Base-by-base conservation (phyloP, 1,284 basidiomycete genomes). In the Sporisorium scitamineum region DNA sequence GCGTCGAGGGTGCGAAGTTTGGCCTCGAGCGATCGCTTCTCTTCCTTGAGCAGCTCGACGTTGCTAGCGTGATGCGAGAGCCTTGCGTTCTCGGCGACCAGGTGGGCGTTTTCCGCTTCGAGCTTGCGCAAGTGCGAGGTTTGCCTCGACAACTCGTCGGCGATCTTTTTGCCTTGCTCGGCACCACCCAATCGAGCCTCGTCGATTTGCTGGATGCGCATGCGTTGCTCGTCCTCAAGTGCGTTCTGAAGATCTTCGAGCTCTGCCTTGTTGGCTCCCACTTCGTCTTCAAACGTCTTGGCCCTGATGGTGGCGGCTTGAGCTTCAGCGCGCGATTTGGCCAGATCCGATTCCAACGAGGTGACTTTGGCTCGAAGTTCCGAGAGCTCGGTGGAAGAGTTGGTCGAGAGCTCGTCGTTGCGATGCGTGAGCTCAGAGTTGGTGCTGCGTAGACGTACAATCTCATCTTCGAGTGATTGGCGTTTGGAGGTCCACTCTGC, bases 21-120 rank as follows among this genome's bases (percentile, higher is more conserved):
- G 48, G 62, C 59, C 52, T 84, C 81, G 3, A 84, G 70, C 26
- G 67, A 57, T 4, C 75, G 63, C 60, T 84, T 84, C 51, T 82
- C 72, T 53, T 84, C 83, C 54, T 77, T 80, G 27, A 84, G 57
- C n/a, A 80, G 61, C 56, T 82, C 78, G 18, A 76, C 69, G 50
- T 67, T 69, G 39, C 54, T 52, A 14, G 76, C 59, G 22, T 75
- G 67, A 6, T 73, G 60, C 14, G 55, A 14, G 1, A 82, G 64
- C 0, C 80, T 34, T 4, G 57, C 62, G 44, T 81, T 82, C 32
- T 80, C 79, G 6, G 76, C 61, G 1, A 47, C 45, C 0, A 82
- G 60, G 22, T 69, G 71, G 1, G 71, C 66, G 20, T 78, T 71
- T 5, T 61, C 60, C 9, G 73, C 66, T 48, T 82, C 81, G 24